phyloP scores from a whole-genome alignment of 768 basidiomycete species.

The Chalciporus piperatus region DNA sequence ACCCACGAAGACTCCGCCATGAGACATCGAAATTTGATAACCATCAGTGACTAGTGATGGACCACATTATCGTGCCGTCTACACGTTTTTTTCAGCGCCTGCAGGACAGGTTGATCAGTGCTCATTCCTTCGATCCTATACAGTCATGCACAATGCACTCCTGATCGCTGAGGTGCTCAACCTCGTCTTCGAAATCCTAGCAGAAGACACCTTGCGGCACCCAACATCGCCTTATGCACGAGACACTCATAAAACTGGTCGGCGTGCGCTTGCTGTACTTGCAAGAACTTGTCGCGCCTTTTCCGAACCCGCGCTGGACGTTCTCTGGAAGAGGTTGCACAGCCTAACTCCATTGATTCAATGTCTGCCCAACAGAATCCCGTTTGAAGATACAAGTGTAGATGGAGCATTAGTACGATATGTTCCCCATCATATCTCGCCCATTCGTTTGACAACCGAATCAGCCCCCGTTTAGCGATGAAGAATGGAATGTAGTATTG shows the following conservation, averaged over 20 bases:
- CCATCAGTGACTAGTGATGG: background rate
- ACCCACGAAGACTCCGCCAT: background rate
- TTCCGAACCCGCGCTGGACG: constrained; percentile 15
- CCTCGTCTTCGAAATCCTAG: background rate
- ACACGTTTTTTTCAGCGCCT: too few species aligned
- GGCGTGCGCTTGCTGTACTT: constrained; percentile 6
- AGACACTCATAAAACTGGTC: background rate
- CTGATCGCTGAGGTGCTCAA: constrained; percentile 4
- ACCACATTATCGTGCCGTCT: too few species aligned
- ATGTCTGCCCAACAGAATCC: constrained; percentile 2
- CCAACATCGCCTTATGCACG: background rate
- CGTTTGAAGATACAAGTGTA: background rate
- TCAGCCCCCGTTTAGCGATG: constrained; percentile 4
- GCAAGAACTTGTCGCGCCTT: constrained; percentile 14
- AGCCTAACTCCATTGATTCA: constrained; percentile 3
- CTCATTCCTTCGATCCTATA: too few species aligned
- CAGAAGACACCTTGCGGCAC: background rate
- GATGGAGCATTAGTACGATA: background rate
- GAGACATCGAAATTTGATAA: background rate
- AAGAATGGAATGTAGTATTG: constrained; percentile 1
- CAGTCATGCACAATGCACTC: constrained; percentile 1
- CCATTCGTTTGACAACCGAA: background rate
- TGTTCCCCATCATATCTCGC: background rate
- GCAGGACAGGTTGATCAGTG: too few species aligned
- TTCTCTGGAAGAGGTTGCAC: constrained; percentile 12